phyloP scores from a whole-genome alignment of 108 stramenopile species.

The Skeletonema menzelii region DNA sequence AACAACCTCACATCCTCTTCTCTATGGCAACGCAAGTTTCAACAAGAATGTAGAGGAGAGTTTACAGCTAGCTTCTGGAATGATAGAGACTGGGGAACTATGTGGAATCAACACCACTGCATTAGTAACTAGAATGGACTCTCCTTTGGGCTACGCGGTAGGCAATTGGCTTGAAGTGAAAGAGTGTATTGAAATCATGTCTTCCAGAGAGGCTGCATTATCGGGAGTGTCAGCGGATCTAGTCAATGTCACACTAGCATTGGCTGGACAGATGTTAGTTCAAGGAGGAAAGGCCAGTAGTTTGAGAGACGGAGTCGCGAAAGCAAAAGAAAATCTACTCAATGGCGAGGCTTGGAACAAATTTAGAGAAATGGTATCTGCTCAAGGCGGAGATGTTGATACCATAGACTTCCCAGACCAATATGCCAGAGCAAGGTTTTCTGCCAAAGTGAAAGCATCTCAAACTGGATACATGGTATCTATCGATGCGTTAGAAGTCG shows the following conservation, averaged over 20 bases:
- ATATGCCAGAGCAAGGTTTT: constrained; percentile 42
- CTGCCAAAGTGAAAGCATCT: constrained; percentile 25
- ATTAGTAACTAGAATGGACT: constrained; percentile 82
- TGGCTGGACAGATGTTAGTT: constrained; percentile 79
- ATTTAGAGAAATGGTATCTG: constrained; percentile 72
- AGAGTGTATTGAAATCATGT: constrained; percentile 78
- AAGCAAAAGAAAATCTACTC: constrained; percentile 50
- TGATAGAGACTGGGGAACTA: constrained; percentile 75
- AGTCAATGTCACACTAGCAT: constrained; percentile 56
- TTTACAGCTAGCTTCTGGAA: constrained; percentile 53
- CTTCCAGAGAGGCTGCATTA: constrained; percentile 15
- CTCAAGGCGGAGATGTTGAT: constrained; percentile 74
- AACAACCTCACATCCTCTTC: not conserved
- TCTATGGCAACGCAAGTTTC: constrained; percentile 68
- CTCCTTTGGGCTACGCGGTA: constrained; percentile 65
- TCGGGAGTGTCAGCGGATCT: constrained; percentile 41
- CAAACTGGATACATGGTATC: constrained; percentile 46
- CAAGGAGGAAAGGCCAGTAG: constrained; percentile 47
- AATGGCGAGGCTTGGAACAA: constrained; percentile 66
- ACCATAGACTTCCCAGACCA: constrained; percentile 29
- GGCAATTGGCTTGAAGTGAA: constrained; percentile 86
- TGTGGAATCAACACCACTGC: constrained; percentile 71
- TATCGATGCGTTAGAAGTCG: constrained; percentile 63
- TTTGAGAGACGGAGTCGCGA: constrained; percentile 47
- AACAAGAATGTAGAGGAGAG: constrained; percentile 59